Conservation (phyloP, 805 yeast genomes). For the Kodamaea hsintzibuensis region DNA sequence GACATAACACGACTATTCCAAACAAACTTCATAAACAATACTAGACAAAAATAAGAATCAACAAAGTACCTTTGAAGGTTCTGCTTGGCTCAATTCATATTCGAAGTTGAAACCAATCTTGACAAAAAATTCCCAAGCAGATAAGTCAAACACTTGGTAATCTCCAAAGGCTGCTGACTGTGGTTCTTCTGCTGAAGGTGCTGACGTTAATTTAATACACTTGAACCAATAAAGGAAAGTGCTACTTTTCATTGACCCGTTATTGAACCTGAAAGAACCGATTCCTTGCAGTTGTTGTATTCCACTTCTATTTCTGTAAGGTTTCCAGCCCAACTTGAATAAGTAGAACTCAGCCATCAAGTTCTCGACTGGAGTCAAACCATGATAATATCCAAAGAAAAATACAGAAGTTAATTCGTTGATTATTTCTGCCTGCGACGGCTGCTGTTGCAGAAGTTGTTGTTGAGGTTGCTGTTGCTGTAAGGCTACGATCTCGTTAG, state of each 20-base stretch:
- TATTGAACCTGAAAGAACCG: slow-evolving; percentile 9
- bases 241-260: slow-evolving; percentile 1
- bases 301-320: slow-evolving; percentile 27
- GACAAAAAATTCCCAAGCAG: slow-evolving; percentile 41
- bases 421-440: slow-evolving; percentile 22
- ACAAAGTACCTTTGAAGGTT: slow-evolving; percentile 24
- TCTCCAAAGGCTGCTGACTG: slow-evolving; percentile 33
- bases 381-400: slow-evolving; percentile 45
- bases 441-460: slow-evolving; percentile 18
- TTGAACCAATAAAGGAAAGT: slow-evolving; percentile 30
- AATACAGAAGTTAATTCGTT: slow-evolving; percentile 41
- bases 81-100: slow-evolving; percentile 28
- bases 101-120: slow-evolving; percentile 42
- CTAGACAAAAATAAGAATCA: slow-evolving; percentile 4
- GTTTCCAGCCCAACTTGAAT: slow-evolving; percentile 43
- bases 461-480: slow-evolving; percentile 23
- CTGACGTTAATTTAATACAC: slow-evolving; percentile 18
- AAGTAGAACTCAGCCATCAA: slow-evolving; percentile 42
- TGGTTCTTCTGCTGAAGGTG: slow-evolving; percentile 10
- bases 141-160: slow-evolving; percentile 42
- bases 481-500: slow-evolving; percentile 28
- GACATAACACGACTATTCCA: not conserved
- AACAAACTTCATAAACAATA: not conserved
- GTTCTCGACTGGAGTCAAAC: slow-evolving; percentile 43
- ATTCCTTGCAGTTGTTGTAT: slow-evolving; percentile 7